Base-by-base conservation (phyloP, 2,329 filamentous ascomycete species). In the Domatiomyces catenatus region DNA sequence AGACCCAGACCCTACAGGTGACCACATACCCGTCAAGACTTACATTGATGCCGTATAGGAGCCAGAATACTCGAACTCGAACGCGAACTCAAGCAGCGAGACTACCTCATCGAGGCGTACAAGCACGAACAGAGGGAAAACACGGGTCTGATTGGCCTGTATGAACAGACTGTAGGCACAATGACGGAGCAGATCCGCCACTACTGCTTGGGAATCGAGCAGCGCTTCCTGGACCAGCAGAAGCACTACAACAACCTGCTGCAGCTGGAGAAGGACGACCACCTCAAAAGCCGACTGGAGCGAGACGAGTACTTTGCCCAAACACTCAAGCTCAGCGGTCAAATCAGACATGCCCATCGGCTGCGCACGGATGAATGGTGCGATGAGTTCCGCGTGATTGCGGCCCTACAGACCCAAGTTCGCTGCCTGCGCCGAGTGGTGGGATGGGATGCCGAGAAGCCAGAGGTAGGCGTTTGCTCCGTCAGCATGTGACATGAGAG, bases 161-260 rank as follows among this genome's bases (percentile, higher is more conserved):
- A 73, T 53, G 71, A 74, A 55, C 62, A 66, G 12, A 65, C 62
- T 8, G 62, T 74, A 22, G 71, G 71, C 42, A 66, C 64, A 5
- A 71, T 73, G 61, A 69, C 72, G 17, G 71, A 74, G 49, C 70
- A 72, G 53, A 71, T 74, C 49, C 71, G 71, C 52, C 70, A 69
- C 58, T 73, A 73, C 56, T 71, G 69, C 58, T 68, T 68, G 54
- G 71, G 71, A 60, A 71, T 71, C 58, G 72, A 73, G 52, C 66
- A 67, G 61, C 65, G 71, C 46, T 71, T 67, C 52, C 64, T 72
- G 5, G 61, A 66, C 4, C 69, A 72, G 54, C 70, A 70, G 54
- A 65, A 64, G 43, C 70, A 71, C 56, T 74, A 73, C 60, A 73
- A 73, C 56, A 66, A 70, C 44, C 65, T 74, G 3, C 64, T 74